Base-by-base conservation (phyloP, 2,329 filamentous ascomycete genomes). In the Fusarium avenaceum region DNA sequence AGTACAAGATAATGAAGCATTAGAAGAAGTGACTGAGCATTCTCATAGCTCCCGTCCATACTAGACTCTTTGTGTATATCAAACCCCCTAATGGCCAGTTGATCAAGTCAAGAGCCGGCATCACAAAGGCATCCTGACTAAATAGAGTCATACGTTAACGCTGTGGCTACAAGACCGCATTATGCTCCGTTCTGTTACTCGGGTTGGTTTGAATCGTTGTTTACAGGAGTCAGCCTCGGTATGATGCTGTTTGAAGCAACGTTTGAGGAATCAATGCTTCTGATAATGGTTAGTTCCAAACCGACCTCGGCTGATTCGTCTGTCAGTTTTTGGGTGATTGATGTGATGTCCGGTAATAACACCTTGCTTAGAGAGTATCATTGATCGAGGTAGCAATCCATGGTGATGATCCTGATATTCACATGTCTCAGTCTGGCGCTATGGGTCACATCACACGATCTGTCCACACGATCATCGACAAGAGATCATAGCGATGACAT, bases 361-460 rank as follows among this genome's bases (percentile, higher is more conserved):
- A 13, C 24, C 30, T 47, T 32, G 26, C 60, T n/a, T 19, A 51
- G 39, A 64, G 35, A 43, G 48, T 49, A 60, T 55, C 57, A 59
- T 56, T 30, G 48, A 51, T 54, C 28, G 44, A 26, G 33, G 38
- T 38, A 53, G 33, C 50, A 40, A 15, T 48, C 38, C 45, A 55
- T 54, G 48, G 43, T 22, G 24, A 24, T 24, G 19, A 40, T 28
- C 50, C 35, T 35, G 26, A 49, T 30, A 44, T 63, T 69, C 48
- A 69, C 62, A 63, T 69, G 66, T 63, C 39, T 66, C 38, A 56
- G 32, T 17, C 43, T 47, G 40, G 26, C 39, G 44, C 22, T 52
- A 33, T 56, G 38, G 42, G 24, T 38, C 30, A 44, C 42, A 65
- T 68, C 60, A 66, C 65, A 61, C 49, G 65, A 62, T 57, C 49